phyloP scores from a whole-genome alignment of 371 early-diverging fungal genomes.

The Thermomucor indicae-seudaticae region DNA sequence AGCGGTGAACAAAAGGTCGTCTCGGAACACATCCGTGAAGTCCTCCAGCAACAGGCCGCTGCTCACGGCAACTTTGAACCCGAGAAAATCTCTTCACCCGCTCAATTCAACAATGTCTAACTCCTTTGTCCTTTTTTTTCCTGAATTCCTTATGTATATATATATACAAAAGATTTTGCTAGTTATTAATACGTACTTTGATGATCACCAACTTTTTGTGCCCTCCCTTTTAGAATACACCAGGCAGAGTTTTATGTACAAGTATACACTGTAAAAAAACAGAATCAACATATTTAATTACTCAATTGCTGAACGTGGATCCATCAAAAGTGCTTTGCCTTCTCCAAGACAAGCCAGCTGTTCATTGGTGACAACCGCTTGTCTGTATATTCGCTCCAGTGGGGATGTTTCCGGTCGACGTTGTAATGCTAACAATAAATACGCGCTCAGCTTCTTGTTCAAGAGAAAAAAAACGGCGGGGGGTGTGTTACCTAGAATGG shows the following conservation, averaged over 20 bases:
- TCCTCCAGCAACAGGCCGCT: conserved; percentile 8
- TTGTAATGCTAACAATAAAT: conserved; percentile 12
- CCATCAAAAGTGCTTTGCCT: conserved; percentile 14
- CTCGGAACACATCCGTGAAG: conserved; percentile 29
- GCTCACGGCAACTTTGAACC: conserved; percentile 8
- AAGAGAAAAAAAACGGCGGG: not conserved
- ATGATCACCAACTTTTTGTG: not conserved
- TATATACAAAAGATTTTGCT: not conserved
- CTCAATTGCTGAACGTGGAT: not conserved
- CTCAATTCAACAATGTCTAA: conserved; percentile 14
- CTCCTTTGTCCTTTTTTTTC: not conserved
- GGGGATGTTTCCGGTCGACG: conserved; percentile 13
- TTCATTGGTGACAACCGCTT: conserved; percentile 12
- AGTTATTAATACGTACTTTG: not conserved
- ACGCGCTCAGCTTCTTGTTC: not conserved
- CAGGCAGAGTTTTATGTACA: not conserved
- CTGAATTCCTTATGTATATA: not conserved
- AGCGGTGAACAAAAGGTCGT: conserved; percentile 37
- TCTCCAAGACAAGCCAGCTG: conserved; percentile 17
- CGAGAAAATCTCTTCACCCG: conserved; percentile 8
- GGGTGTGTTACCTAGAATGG: conserved; percentile 20
- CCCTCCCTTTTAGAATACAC: not conserved
- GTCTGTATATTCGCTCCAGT: conserved; percentile 21
- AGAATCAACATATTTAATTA: not conserved
- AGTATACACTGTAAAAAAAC: not conserved